Percentiles rank a stretch among this genome's conserved stretches.
Evolutionary conservation across 345 rosid species (phyloP).

Genomic region (Mercurialis annua): DNA sequence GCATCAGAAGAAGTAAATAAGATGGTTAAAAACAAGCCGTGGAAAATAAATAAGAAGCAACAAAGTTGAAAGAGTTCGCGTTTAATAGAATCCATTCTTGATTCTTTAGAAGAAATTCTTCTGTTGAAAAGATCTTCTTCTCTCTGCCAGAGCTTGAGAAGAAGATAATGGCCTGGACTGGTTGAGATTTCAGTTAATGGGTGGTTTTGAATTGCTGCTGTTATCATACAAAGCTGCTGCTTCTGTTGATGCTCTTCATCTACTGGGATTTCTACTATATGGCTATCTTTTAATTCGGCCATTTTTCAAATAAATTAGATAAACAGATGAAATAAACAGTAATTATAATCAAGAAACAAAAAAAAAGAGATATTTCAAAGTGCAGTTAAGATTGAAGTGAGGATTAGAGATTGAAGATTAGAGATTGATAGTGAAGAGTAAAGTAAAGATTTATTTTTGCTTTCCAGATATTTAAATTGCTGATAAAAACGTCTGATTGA

Average conservation of each 20-base stretch:
- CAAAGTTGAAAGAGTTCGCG: conserved; percentile 82
- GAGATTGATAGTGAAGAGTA: background rate
- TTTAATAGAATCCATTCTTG: conserved; percentile 68
- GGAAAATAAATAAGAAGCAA: conserved; percentile 67
- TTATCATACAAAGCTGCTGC: conserved; percentile 28
- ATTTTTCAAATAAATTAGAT: conserved; percentile 27
- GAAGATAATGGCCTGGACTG: conserved; percentile 95
- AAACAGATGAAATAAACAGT: background rate
- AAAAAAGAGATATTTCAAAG: no score
- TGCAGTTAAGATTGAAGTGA: no score
- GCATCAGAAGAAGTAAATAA: conserved; percentile 54
- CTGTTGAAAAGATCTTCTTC: conserved; percentile 67
- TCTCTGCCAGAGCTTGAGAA: conserved; percentile 88
- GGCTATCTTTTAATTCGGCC: conserved; percentile 61
- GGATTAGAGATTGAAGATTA: conserved; percentile 23
- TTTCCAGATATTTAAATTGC: conserved; percentile 45
- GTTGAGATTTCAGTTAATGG: conserved; percentile 85
- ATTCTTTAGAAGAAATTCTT: conserved; percentile 49
- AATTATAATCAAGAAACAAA: background rate
- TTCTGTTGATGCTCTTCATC: conserved; percentile 70
- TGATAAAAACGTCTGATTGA: conserved; percentile 16
- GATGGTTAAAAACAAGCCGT: conserved; percentile 59
- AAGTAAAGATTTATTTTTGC: conserved; percentile 14
- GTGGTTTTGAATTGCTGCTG: conserved; percentile 73
- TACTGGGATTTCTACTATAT: conserved; percentile 78